Percentiles rank a stretch among this genome's conserved stretches.
Evolutionary conservation across 352 stramenopile species (phyloP).

Genomic region (Pythium periplocum): DNA sequence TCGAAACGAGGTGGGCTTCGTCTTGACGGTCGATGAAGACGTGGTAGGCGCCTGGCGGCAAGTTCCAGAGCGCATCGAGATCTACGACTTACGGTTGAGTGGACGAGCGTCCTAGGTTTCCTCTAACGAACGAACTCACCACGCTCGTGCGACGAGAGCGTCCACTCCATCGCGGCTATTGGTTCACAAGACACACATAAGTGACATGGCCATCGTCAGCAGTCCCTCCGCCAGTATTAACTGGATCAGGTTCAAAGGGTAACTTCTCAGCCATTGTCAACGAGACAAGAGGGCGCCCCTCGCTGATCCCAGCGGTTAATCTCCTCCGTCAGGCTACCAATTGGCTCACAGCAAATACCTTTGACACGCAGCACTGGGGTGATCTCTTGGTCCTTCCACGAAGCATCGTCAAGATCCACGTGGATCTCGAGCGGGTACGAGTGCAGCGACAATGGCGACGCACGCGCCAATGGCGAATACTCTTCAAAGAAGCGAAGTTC

Average conservation of each 20-base stretch:
- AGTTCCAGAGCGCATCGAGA: slow-evolving; percentile 13
- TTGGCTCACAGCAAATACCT: not conserved
- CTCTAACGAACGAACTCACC: too few species aligned
- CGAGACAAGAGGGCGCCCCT: slow-evolving; percentile 37
- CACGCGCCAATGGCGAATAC: slow-evolving; percentile 27
- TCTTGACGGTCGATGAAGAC: slow-evolving; percentile 9
- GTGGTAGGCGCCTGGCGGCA: slow-evolving; percentile 17
- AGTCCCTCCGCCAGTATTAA: slow-evolving; percentile 60
- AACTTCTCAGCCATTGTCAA: slow-evolving; percentile 47
- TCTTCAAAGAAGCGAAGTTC: slow-evolving; percentile 54
- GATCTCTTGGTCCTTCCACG: not conserved
- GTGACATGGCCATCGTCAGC: slow-evolving; percentile 19
- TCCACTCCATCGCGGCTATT: too few species aligned
- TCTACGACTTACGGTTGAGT: slow-evolving; percentile 3
- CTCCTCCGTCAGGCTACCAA: not conserved
- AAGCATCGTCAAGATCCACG: slow-evolving; percentile 1
- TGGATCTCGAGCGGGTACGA: slow-evolving; percentile 6
- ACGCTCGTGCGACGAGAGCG: too few species aligned
- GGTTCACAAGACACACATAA: slow-evolving; percentile 19
- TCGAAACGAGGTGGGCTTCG: not conserved
- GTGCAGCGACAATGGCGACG: slow-evolving; percentile 2
- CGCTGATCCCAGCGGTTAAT: slow-evolving; percentile 22
- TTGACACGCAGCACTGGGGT: not conserved
- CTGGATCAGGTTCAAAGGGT: slow-evolving; percentile 64
- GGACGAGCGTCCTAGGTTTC: too few species aligned